Evolutionary conservation across 2,329 filamentous ascomycete species (phyloP), one percentile per base, ranked within the genome.

Genomic region (Curvularia spicifera): DNA sequence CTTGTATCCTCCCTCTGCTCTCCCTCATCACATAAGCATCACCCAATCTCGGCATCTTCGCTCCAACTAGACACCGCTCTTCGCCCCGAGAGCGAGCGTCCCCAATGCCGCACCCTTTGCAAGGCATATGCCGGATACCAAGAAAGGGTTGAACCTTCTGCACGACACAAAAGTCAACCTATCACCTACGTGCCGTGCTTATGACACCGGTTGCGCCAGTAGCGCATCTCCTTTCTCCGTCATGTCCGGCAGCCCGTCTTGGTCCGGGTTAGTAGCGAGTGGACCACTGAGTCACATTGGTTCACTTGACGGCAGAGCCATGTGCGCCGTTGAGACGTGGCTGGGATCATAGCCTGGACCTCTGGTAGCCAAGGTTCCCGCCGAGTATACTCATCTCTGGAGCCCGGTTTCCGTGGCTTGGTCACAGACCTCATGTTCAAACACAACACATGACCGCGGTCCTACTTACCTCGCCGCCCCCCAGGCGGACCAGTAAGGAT

Each of bases 251-350:
- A 26, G 4, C 24, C 49, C 35, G 39, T 53, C 55, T 35, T 49
- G 35, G 49, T 26, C 40, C 49, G 44, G 22, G 47, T 51, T 28
- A 35, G 8, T 13, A 28, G 20, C 39, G n/a, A 40, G 22, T 18
- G 29, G 8, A 31, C 5, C 53, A 59, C 18, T 44, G 48, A 26
- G 29, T 47, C 24, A 26, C 24, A 26, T 26, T 26, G 24, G 24
- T 26, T 26, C 24, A 26, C 4, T 6, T 26, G 51, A 40, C 44
- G 22, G 24, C 33, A 45, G 7, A 57, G 35, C 54, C 51, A 60
- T 57, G 58, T 56, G 51, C 51, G 37, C 40, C n/a, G 46, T 52
- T 61, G 51, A 64, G 59, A 63, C 61, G 63, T 40, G 31, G 28
- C 59, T 39, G 53, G 50, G 55, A n/a, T 45, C n/a, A 40, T 13